Percentiles rank a stretch among this genome's conserved stretches.
These are phyloP conservation scores for Pseudogymnoascus sp. DNA, from an alignment of 2,329 filamentous ascomycete genomes.

Conservation along the genomic window DNA sequence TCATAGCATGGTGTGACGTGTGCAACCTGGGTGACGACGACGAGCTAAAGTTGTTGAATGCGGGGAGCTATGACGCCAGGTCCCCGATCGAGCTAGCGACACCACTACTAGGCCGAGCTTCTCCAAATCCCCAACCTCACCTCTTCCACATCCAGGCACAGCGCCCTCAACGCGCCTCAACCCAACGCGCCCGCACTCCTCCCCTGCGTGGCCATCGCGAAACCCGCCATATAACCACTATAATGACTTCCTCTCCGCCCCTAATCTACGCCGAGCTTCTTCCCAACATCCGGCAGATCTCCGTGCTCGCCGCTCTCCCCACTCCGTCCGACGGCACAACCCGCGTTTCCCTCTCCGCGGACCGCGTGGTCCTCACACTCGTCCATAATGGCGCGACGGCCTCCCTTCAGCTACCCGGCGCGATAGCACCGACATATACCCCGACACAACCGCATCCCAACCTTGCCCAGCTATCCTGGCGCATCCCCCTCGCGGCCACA, in stretches of 20 bases:
- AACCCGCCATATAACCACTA: neutral
- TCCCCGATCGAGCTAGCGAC: neutral
- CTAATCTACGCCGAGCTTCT: conserved; percentile 57
- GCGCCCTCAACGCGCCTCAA: neutral
- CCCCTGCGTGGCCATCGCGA: neutral
- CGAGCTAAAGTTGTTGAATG: conserved; percentile 4
- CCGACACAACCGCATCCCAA: conserved; percentile 20
- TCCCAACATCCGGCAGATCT: conserved; percentile 56
- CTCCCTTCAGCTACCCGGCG: conserved; percentile 33
- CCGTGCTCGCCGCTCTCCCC: conserved; percentile 45
- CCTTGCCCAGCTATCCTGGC: conserved; percentile 41
- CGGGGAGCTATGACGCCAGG: conserved; percentile 4
- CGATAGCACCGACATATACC: conserved; percentile 18
- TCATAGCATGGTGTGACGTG: neutral
- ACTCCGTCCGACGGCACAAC: conserved; percentile 28
- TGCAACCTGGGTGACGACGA: neutral
- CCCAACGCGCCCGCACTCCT: neutral
- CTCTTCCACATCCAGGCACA: neutral
- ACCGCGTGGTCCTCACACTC: conserved; percentile 40
- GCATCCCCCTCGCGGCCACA: conserved; percentile 36
- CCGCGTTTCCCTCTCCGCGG: conserved; percentile 33
- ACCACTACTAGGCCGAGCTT: neutral
- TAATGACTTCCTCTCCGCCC: neutral
- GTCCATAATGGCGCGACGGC: conserved; percentile 38
- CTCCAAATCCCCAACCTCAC: conserved; percentile 2